Evolutionary conservation across 2,329 filamentous ascomycete genomes (phyloP).

Genomic region (Exophiala dermatitidis): DNA sequence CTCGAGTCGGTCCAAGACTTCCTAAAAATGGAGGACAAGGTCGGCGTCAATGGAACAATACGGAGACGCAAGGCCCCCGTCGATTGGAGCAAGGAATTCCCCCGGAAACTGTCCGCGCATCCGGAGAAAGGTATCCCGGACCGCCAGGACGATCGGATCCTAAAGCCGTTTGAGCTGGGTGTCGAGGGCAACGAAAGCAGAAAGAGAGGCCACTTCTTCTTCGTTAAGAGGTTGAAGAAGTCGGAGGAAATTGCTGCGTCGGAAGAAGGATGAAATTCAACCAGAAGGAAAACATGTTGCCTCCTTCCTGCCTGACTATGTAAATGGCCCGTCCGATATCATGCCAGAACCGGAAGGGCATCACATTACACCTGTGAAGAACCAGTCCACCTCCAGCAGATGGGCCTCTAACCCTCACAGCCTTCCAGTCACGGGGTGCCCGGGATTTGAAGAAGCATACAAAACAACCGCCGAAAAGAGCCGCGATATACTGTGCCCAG

Average conservation of each 20-base stretch:
- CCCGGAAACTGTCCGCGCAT: conserved; percentile 13
- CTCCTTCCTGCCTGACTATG: too few relatives aligned
- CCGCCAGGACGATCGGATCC: conserved; percentile 14
- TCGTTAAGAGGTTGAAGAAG: conserved; percentile 50
- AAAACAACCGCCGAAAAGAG: too few relatives aligned
- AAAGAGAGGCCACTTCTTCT: conserved; percentile 62
- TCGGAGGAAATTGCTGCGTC: background rate
- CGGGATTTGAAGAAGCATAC: too few relatives aligned
- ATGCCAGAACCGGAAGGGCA: too few relatives aligned
- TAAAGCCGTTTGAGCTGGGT: conserved; percentile 53
- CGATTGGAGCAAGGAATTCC: background rate
- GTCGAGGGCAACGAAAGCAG: conserved; percentile 56
- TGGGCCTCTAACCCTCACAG: too few relatives aligned
- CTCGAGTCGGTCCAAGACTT: conserved; percentile 30
- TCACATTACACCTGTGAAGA: too few relatives aligned
- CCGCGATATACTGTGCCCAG: too few relatives aligned
- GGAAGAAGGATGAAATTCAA: background rate
- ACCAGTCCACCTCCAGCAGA: too few relatives aligned
- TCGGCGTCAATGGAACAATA: conserved; percentile 43
- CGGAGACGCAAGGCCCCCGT: conserved; percentile 36
- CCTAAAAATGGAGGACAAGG: conserved; percentile 36
- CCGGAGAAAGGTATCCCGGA: conserved; percentile 45
- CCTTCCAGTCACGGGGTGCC: too few relatives aligned
- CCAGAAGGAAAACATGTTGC: background rate
- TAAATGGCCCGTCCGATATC: too few relatives aligned